These are phyloP conservation scores for Ambrosiella xylebori DNA, from an alignment of 2,329 filamentous ascomycete genomes.

Conservation along the genomic window DNA sequence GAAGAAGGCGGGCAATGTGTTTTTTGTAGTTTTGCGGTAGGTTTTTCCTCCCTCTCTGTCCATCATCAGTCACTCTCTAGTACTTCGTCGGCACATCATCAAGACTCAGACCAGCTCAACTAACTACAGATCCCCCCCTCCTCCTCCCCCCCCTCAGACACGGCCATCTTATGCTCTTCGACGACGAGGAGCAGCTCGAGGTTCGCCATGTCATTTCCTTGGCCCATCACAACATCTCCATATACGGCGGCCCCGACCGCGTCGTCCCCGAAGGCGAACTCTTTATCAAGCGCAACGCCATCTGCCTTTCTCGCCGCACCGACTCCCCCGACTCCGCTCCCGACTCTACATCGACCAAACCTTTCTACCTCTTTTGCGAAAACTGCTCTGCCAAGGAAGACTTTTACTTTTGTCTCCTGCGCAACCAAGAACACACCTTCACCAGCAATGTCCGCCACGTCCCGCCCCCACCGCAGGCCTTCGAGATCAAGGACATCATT, in stretches of 20 bases:
- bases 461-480: slow-evolving; percentile 45
- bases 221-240: slow-evolving; percentile 66
- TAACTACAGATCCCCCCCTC: neutral
- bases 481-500: slow-evolving; percentile 75
- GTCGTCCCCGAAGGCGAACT: slow-evolving; percentile 76
- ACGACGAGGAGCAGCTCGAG: slow-evolving; percentile 86
- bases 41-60: slow-evolving; percentile 14
- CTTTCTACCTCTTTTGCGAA: slow-evolving; percentile 88
- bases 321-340: slow-evolving; percentile 36
- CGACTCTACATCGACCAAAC: slow-evolving; percentile 47
- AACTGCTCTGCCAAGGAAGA: slow-evolving; percentile 95
- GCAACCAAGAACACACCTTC: slow-evolving; percentile 59
- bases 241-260: slow-evolving; percentile 62
- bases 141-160: slow-evolving; percentile 38
- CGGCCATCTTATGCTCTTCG: slow-evolving; percentile 92
- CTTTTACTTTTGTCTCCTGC: slow-evolving; percentile 85
- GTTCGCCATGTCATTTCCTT: slow-evolving; percentile 92
- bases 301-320: slow-evolving; percentile 55
- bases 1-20: slow-evolving; percentile 65
- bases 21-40: slow-evolving; percentile 78
- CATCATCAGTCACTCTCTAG: neutral
- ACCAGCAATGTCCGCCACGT: slow-evolving; percentile 23
- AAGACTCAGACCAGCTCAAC: neutral
- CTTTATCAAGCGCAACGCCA: slow-evolving; percentile 86
- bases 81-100: slow-evolving; percentile 2